Base-by-base conservation (phyloP, 139 green algal species). In the Chlamydomonas eustigma region DNA sequence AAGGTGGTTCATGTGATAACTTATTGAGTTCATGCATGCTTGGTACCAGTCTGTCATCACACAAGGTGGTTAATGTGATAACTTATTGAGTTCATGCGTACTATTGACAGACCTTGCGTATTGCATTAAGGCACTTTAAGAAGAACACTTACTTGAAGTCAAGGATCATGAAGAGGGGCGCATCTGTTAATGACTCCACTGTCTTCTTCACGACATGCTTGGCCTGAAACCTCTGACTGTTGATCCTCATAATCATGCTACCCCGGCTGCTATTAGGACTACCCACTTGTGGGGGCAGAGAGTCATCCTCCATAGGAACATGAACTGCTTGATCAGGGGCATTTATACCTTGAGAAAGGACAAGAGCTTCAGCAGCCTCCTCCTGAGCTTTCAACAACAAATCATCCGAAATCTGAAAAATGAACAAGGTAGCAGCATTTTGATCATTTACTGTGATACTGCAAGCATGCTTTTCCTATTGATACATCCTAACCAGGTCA, bases 1-100 rank as follows among this genome's bases (percentile, higher is more conserved):
- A 18, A 18, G 18, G 44, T 18, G 18, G 44, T 58, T 58, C 44
- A 18, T n/a, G n/a, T n/a, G n/a, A n/a, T n/a, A n/a, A n/a, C n/a
- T n/a, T n/a, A n/a, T n/a, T n/a, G n/a, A n/a, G n/a, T 3, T 86
- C 85, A 39, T 95, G 90, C 73, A 95, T 38, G 12, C 87, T 88
- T n/a, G 88, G 37, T 8, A 72, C 65, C 28, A 50, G 22, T 28
- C 52, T 68, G 44, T 18, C 12, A 18, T 12, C 12, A 18, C 12
- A 18, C 12, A 18, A 18, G 18, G 44, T 18, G 18, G 44, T 58
- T 58, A 12, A 18, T n/a, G n/a, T n/a, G n/a, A n/a, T n/a, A n/a
- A n/a, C n/a, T n/a, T n/a, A n/a, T n/a, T n/a, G n/a, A n/a, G n/a
- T 3, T 86, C 85, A 39, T 95, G 90, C 73, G 94, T 38, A 6